Base-by-base conservation (phyloP, 1,139 yeast genomes). In the Lodderomyces orthopsilosis region DNA sequence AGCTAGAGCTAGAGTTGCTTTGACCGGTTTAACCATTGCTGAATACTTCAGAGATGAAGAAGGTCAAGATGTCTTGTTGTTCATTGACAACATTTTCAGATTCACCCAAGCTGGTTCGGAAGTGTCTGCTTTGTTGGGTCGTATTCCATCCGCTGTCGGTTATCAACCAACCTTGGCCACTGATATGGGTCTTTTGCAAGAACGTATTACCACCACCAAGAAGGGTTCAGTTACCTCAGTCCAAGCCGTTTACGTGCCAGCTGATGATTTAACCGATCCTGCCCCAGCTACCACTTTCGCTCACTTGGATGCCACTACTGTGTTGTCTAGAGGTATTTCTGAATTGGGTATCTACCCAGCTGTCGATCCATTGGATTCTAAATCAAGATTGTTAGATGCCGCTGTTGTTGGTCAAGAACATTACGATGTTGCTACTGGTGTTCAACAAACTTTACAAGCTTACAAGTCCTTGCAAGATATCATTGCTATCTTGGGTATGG, bases 31-130 rank as follows among this genome's bases (percentile, higher is more conserved):
- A 75, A 93, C 98, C 76, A 90, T 93, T 75, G 98, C 98, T 65
- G 98, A 93, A 81, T 93, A 93, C 82, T 93, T 93, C 94, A 94
- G 98, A 89, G 98, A 93, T 75, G 98, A 88, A 77, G 98, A 93
- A 80, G 98, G 98, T 75, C 98, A 93, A 81, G 98, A 93, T 86
- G 98, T 93, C 77, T 83, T 93, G 85, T 85, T 93, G 72, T 93
- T 93, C 83, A 88, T 93, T 69, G 98, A 93, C 82, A 93, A 93
- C 91, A 93, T 93, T 87, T 93, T 93, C 95, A 91, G 98, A 83
- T 93, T 93, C 84, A 93, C 98, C 74, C 98, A 93, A 85, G 98
- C 98, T 70, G 98, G 98, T 89, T 93, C 98, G 58, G 98, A 93
- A 81, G 98, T 93, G 73, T 91, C 98, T 72, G 98, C 98, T 59